These are phyloP conservation scores for Cryptococcus sp. DNA, from an alignment of 1,284 basidiomycete species.

Conservation along the genomic window DNA sequence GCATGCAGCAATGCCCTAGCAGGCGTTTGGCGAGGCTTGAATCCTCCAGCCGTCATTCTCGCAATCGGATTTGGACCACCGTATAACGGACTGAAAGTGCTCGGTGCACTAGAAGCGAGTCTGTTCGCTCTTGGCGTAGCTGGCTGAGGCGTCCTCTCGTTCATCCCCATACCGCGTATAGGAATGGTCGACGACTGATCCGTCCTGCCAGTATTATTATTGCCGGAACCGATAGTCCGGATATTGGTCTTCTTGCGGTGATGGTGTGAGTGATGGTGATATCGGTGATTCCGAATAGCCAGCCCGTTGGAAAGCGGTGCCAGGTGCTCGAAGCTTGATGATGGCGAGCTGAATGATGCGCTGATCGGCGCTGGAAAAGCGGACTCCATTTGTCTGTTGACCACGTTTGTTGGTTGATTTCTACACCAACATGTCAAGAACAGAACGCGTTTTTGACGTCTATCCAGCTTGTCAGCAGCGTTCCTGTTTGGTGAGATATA, in stretches of 20 bases:
- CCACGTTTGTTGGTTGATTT: conserved; percentile 52
- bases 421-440: conserved; percentile 94
- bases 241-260: conserved; percentile 27
- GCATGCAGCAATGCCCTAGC: conserved; percentile 42
- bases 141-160: conserved; percentile 17
- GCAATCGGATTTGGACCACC: conserved; percentile 23
- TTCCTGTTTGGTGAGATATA: background rate
- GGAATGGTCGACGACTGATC: conserved; percentile 41
- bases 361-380: conserved; percentile 40
- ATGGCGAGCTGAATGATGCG: conserved; percentile 31
- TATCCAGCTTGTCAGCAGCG: conserved; percentile 12
- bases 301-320: conserved; percentile 14
- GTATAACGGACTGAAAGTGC: background rate
- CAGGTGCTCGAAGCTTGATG: conserved; percentile 16
- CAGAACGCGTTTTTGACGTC: conserved; percentile 77
- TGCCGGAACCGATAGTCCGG: conserved; percentile 8
- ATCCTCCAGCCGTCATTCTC: conserved; percentile 40
- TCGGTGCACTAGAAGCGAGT: conserved; percentile 19
- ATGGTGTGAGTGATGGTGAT: conserved; percentile 18
- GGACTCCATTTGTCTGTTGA: conserved; percentile 14
- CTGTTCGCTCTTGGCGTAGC: conserved; percentile 7
- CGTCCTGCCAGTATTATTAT: conserved; percentile 11
- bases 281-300: conserved; percentile 14
- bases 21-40: conserved; percentile 43
- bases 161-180: conserved; percentile 35